phyloP scores from a whole-genome alignment of 2,329 filamentous ascomycete genomes.

The Aspergillus pseudoglaucus region DNA sequence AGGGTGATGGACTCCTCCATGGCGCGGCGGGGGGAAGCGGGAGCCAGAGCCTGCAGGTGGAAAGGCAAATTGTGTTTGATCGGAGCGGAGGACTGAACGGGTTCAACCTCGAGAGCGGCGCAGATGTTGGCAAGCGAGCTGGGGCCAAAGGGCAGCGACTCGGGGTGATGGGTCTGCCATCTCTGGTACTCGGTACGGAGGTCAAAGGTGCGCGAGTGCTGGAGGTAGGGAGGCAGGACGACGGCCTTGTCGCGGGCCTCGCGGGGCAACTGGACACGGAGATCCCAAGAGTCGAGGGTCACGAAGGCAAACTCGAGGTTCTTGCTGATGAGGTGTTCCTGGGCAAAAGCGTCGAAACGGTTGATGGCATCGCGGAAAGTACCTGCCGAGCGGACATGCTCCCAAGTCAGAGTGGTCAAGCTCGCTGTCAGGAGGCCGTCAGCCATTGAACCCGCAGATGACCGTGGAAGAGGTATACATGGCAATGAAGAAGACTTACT shows the following conservation, averaged over 20 bases:
- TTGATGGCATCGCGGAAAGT: slow-evolving; percentile 95
- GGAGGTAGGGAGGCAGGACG: slow-evolving; percentile 89
- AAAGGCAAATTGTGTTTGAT: slow-evolving; percentile 99
- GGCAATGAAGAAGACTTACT: slow-evolving; percentile 59
- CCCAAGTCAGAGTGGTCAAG: slow-evolving; percentile 96
- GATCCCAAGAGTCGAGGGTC: slow-evolving; percentile 95
- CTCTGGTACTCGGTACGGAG: slow-evolving; percentile 95
- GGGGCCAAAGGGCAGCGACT: slow-evolving; percentile 92
- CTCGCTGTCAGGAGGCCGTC: slow-evolving; percentile 58
- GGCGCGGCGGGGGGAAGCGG: slow-evolving; percentile 87
- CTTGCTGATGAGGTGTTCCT: slow-evolving; percentile 82
- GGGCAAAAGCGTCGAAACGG: slow-evolving; percentile 88
- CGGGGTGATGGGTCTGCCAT: slow-evolving; percentile 97
- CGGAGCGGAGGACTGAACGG: slow-evolving; percentile 91
- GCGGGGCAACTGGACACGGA: slow-evolving; percentile 92
- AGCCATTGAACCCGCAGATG: slow-evolving; percentile 18
- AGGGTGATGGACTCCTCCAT: slow-evolving; percentile 97
- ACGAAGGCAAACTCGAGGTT: slow-evolving; percentile 98
- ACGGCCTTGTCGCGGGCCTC: slow-evolving; percentile 98
- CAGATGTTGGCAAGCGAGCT: slow-evolving; percentile 97
- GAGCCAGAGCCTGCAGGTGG: slow-evolving; percentile 90
- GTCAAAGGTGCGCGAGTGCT: slow-evolving; percentile 96
- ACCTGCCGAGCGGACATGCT: slow-evolving; percentile 94
- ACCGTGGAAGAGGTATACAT: slow-evolving; percentile 7
- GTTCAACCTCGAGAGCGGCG: slow-evolving; percentile 94